Evolutionary conservation across 2,329 filamentous ascomycete species (phyloP).

Genomic region (Orbilia quercus): DNA sequence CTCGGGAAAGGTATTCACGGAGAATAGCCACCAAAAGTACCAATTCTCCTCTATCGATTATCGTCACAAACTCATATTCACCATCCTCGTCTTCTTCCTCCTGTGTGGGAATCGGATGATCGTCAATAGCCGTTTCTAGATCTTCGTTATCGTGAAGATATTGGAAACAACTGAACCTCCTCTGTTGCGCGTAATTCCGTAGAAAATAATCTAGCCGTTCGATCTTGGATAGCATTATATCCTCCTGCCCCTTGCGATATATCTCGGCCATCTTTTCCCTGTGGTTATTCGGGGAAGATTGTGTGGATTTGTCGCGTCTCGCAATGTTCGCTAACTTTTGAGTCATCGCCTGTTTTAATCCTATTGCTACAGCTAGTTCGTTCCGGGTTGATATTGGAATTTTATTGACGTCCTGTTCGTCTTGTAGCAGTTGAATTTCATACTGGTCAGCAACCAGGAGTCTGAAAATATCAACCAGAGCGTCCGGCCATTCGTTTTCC

Average conservation of each 20-base stretch:
- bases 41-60: constrained; percentile 33
- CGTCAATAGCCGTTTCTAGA: constrained; percentile 2
- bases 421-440: constrained; percentile 26
- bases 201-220: constrained; percentile 37
- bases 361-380: constrained; percentile 43
- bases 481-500: constrained; percentile 40
- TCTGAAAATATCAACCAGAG: constrained; percentile 45
- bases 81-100: constrained; percentile 19
- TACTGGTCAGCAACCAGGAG: constrained; percentile 39
- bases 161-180: constrained; percentile 1
- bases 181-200: constrained; percentile 15
- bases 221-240: constrained; percentile 44
- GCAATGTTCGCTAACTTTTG: constrained; percentile 34
- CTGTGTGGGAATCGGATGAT: constrained; percentile 25
- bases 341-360: constrained; percentile 31
- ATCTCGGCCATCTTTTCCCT: constrained; percentile 22
- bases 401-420: constrained; percentile 7
- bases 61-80: constrained; percentile 4
- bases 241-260: constrained; percentile 42
- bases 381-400: constrained; percentile 43
- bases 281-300: constrained; percentile 6
- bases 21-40: constrained; percentile 32
- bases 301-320: constrained; percentile 16
- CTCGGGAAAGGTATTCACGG: constrained; percentile 14
- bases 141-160: constrained; percentile 25